A percentile compares a stretch with the other conserved stretches of the same genome.
Conservation (phyloP, 768 basidiomycete species). For the Kwoniella sp. region DNA sequence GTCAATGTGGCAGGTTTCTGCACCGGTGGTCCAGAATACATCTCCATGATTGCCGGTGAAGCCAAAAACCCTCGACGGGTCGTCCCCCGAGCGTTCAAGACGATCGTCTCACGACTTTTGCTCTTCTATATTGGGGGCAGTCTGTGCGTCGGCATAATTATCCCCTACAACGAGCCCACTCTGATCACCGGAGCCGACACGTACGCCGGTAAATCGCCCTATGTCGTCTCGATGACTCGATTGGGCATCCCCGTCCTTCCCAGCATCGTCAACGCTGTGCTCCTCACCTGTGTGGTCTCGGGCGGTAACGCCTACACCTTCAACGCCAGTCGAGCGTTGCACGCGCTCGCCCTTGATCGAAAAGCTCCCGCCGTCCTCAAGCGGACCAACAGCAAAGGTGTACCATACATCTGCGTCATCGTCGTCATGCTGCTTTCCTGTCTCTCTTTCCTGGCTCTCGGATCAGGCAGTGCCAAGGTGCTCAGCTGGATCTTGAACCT, state of each 20-base stretch:
- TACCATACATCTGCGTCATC: constrained; percentile 23
- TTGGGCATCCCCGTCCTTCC: constrained; percentile 23
- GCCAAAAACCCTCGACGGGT: constrained; percentile 18
- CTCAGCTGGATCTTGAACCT: constrained; percentile 30
- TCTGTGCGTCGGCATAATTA: constrained; percentile 21
- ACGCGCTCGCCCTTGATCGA: constrained; percentile 16
- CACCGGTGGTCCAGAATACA: constrained; percentile 21
- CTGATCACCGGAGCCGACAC: constrained; percentile 4
- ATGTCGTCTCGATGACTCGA: constrained; percentile 19
- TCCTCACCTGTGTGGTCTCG: constrained; percentile 10
- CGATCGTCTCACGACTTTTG: constrained; percentile 9
- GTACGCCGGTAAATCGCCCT: constrained; percentile 21
- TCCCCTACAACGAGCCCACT: constrained; percentile 19
- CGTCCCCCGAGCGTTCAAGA: constrained; percentile 13
- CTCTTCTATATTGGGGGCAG: constrained; percentile 22
- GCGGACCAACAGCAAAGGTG: constrained; percentile 19
- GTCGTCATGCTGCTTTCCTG: constrained; percentile 20
- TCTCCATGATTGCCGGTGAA: constrained; percentile 21
- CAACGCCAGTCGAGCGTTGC: constrained; percentile 19
- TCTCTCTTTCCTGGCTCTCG: constrained; percentile 30
- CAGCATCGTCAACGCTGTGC: constrained; percentile 17
- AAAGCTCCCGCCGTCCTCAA: constrained; percentile 20
- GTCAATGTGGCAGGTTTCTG: constrained; percentile 21
- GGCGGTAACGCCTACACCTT: constrained; percentile 24
- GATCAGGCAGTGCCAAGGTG: constrained; percentile 23